A percentile compares a stretch with the other conserved stretches of the same genome.
Evolutionary conservation across 208 protist species (phyloP).

Genomic region (Acanthamoeba lenticulata): DNA sequence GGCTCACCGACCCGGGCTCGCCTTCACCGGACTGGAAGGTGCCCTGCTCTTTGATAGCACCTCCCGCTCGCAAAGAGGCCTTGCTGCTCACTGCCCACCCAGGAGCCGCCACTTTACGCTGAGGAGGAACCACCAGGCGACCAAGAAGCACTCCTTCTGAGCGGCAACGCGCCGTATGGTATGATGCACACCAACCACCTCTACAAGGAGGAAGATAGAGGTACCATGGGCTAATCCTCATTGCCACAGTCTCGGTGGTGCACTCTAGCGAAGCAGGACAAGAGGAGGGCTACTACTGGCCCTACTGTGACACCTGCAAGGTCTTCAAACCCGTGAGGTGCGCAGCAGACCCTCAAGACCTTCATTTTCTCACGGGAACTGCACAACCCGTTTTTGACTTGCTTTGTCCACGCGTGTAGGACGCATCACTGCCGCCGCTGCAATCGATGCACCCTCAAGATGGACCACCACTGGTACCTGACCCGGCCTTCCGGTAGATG

Average conservation of each 20-base stretch:
- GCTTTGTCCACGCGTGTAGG: neutral
- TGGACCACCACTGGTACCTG: slow-evolving; percentile 64
- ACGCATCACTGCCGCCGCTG: slow-evolving; percentile 46
- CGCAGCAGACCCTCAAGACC: neutral
- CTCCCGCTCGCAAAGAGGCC: neutral
- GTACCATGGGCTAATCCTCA: neutral
- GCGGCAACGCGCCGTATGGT: neutral
- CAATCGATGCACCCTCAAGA: slow-evolving; percentile 53
- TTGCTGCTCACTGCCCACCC: neutral
- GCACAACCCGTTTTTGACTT: neutral
- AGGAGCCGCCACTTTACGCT: neutral
- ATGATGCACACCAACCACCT: neutral
- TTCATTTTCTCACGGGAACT: too few relatives aligned
- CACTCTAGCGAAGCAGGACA: neutral
- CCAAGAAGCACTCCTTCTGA: neutral
- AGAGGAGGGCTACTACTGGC: neutral
- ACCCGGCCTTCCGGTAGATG: too few relatives aligned
- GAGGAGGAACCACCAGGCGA: neutral
- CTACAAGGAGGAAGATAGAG: too few relatives aligned
- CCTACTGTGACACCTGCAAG: neutral
- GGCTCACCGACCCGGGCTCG: neutral
- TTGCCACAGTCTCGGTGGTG: neutral
- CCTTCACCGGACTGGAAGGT: slow-evolving; percentile 45
- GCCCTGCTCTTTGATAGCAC: neutral
- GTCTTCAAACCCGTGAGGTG: slow-evolving; percentile 20